Evolutionary conservation across 2,329 filamentous ascomycete species (phyloP), one percentile per base, ranked within the genome.

Genomic region (Aulographum hederae): DNA sequence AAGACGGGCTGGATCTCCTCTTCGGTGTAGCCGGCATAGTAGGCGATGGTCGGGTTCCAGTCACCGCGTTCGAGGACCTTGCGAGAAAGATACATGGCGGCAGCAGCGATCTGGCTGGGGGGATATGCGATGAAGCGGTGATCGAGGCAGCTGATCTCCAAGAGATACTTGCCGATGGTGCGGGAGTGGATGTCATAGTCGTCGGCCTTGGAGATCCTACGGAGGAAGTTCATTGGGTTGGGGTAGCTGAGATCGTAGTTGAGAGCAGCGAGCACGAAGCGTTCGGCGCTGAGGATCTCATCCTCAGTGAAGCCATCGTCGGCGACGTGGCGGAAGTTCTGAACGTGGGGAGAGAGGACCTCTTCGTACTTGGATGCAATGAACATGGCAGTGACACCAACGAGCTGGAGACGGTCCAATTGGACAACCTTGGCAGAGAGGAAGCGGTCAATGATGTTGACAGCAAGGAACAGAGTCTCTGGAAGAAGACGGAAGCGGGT

Each of bases 221-320:
- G 81, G 38, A 98, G 72, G 63, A 98, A 98, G 68, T 98, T 98
- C 89, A 98, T 98, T 15, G 89, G 89, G 58, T 98, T 98, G 34
- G 89, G 89, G 51, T 94, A 98, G 63, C 85, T 94, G 40, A 98
- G 73, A 52, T 98, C 86, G 54, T 94, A 98, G 60, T 94, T 78
- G 38, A 98, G 69, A 4, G 84, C 84, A 41, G 73, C 71, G 32
- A 98, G 74, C 41, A 98, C 76, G 52, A 91, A 93, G 42, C 89
- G 79, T 58, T 98, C 89, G n/a, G 89, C 89, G 48, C 81, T 86
- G 25, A 98, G 67, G 43, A 98, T 95, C 60, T 98, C 89, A 28
- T 80, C 73, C 53, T 94, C 86, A 4, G 74, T 79, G 57, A 95
- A 98, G 34, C 86, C 89, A 54, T 95, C 84, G 47, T 98, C 89